These are phyloP conservation scores for Chytriomyces sp. DNA, from an alignment of 192 early-diverging fungal genomes.

Conservation along the genomic window DNA sequence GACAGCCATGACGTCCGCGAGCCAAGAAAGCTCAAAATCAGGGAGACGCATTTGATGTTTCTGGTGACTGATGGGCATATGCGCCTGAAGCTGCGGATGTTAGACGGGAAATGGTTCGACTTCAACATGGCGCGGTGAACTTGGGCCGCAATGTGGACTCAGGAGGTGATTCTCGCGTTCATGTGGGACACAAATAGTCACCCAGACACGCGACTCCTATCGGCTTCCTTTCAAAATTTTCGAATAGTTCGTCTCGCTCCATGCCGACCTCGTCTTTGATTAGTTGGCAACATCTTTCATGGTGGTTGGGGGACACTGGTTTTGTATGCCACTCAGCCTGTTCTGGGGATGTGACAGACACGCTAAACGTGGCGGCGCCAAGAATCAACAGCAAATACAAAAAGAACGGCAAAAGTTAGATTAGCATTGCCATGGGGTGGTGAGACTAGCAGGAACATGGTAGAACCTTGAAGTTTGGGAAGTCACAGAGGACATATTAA, in stretches of 20 bases:
- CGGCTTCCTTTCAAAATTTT: constrained; percentile 76
- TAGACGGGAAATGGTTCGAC: constrained; percentile 70
- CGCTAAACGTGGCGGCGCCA: background rate
- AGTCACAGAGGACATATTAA: background rate
- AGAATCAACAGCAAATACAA: background rate
- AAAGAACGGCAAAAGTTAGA: background rate
- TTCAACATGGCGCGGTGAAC: constrained; percentile 81
- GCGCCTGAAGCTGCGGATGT: constrained; percentile 78
- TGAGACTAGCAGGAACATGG: background rate
- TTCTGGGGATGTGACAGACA: background rate
- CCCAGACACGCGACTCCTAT: constrained; percentile 91
- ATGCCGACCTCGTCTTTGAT: constrained; percentile 70
- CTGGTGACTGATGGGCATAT: constrained; percentile 63
- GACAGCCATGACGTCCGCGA: constrained; percentile 81
- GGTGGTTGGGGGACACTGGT: constrained; percentile 77
- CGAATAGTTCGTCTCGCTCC: constrained; percentile 69
- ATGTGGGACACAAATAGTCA: too few relatives aligned
- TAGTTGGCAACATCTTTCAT: constrained; percentile 69
- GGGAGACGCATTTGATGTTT: constrained; percentile 75
- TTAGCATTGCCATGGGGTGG: background rate
- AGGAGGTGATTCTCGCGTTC: background rate
- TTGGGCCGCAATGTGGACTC: constrained; percentile 52
- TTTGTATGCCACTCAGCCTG: constrained; percentile 59
- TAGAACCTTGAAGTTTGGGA: background rate
- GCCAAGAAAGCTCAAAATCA: constrained; percentile 91